Conservation (phyloP, 177 flowering plant species). For the Vitis hybrid region DNA sequence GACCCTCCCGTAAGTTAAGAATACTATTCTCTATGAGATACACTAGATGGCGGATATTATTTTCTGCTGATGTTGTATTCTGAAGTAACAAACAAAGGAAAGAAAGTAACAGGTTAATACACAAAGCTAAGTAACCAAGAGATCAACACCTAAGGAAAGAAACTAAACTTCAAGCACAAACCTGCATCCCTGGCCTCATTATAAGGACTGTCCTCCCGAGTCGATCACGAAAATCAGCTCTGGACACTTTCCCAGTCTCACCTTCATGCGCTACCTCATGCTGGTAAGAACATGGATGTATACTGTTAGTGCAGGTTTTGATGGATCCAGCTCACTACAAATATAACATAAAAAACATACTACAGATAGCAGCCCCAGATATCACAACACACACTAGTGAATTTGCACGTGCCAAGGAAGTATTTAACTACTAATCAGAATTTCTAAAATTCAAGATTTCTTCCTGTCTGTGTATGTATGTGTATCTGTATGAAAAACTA, state of each 20-base stretch:
- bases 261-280: slow-evolving; percentile 91
- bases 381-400: neutral
- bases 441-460: neutral
- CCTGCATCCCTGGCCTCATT: slow-evolving; percentile 81
- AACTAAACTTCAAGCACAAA: slow-evolving; percentile 6
- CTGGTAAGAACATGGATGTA: slow-evolving; percentile 34
- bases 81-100: slow-evolving; percentile 20
- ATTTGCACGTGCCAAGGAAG: neutral
- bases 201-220: slow-evolving; percentile 85
- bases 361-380: neutral
- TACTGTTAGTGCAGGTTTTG: neutral
- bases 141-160: neutral
- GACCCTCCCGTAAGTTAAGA: slow-evolving; percentile 62
- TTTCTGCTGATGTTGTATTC: slow-evolving; percentile 54
- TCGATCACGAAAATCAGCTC: slow-evolving; percentile 78
- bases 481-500: neutral
- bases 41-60: slow-evolving; percentile 55
- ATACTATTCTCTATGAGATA: slow-evolving; percentile 66
- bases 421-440: neutral
- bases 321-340: neutral
- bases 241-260: slow-evolving; percentile 88
- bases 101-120: neutral
- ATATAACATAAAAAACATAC: neutral
- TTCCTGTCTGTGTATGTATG: no score
- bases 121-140: neutral